A percentile compares a stretch with the other conserved stretches of the same genome.
These are phyloP conservation scores for Ramaria rubella DNA, from an alignment of 768 basidiomycete species.

Conservation along the genomic window DNA sequence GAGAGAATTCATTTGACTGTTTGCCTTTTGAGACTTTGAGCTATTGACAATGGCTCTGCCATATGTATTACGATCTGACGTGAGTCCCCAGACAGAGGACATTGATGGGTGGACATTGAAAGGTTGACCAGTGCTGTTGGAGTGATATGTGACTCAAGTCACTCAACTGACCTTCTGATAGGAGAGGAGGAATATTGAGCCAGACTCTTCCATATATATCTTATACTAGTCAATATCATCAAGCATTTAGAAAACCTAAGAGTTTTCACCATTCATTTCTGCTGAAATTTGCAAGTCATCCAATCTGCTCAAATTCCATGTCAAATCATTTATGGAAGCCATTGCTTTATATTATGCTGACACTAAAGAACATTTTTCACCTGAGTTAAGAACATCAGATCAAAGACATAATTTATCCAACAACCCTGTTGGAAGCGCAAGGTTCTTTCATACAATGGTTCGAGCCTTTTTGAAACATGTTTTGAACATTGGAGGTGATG, in stretches of 20 bases:
- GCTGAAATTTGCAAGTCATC: neutral
- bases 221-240: neutral
- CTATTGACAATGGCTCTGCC: neutral
- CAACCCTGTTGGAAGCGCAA: no score
- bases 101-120: neutral
- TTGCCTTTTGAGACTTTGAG: neutral
- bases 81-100: neutral
- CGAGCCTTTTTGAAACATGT: no score
- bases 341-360: no score
- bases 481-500: no score
- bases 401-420: no score
- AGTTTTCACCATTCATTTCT: neutral
- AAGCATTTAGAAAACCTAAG: neutral
- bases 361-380: no score
- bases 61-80: neutral
- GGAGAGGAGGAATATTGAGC: neutral
- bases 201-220: neutral
- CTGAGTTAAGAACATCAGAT: no score
- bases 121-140: no score
- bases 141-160: neutral
- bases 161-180: no score
- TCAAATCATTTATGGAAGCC: no score
- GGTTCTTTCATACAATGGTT: no score
- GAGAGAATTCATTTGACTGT: neutral
- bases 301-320: no score